Percentiles rank a stretch among this genome's conserved stretches.
Evolutionary conservation across 768 basidiomycete genomes (phyloP).

Genomic region (Pleurotus djamor): DNA sequence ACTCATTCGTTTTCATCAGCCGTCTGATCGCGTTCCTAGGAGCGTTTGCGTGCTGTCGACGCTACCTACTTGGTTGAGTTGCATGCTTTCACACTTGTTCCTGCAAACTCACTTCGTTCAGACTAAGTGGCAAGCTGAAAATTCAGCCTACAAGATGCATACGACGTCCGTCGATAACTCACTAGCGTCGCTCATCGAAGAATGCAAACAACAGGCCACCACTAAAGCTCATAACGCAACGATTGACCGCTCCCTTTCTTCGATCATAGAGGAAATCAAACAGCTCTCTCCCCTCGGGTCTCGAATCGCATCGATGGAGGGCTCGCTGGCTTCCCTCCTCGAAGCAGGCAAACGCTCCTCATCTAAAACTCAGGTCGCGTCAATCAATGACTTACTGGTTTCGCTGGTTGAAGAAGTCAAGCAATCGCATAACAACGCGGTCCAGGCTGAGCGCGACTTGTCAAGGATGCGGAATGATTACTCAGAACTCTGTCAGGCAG

Average conservation of each 20-base stretch:
- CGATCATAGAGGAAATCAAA: too few species aligned
- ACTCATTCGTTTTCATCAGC: not conserved
- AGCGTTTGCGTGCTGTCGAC: slow-evolving; percentile 34
- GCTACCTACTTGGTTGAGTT: slow-evolving; percentile 29
- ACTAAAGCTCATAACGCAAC: not conserved
- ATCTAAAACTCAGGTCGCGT: too few species aligned
- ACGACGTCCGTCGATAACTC: not conserved
- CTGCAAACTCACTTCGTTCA: not conserved
- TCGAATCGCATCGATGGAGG: too few species aligned
- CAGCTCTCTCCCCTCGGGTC: too few species aligned
- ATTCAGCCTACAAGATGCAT: not conserved
- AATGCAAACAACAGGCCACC: not conserved
- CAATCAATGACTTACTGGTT: slow-evolving; percentile 7
- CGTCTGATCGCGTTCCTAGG: slow-evolving; percentile 19
- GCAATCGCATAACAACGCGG: slow-evolving; percentile 13
- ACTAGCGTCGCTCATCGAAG: too few species aligned
- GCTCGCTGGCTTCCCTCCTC: too few species aligned
- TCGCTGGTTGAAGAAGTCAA: slow-evolving; percentile 26
- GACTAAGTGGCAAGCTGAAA: not conserved
- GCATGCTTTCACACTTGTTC: slow-evolving; percentile 7
- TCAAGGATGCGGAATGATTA: not conserved
- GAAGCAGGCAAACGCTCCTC: too few species aligned
- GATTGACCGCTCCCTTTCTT: not conserved
- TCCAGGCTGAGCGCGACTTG: slow-evolving; percentile 23
- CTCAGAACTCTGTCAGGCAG: not conserved